Evolutionary conservation across 805 yeast genomes (phyloP), one percentile per base, ranked within the genome.

Genomic region (Metschnikowia peoriensis): DNA sequence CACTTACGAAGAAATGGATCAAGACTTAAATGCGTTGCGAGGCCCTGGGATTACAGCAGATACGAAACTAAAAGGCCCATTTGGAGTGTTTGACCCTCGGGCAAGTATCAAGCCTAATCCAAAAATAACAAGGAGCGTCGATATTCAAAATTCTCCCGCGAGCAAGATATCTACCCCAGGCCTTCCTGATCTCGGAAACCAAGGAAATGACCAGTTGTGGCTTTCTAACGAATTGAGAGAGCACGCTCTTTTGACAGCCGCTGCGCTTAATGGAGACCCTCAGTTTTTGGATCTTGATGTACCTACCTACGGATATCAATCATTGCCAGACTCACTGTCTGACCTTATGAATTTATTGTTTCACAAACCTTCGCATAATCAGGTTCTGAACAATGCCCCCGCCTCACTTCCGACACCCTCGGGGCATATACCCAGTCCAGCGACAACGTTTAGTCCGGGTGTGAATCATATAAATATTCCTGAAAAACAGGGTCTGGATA

Each of bases 1-100:
- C 50, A 80, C 83, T n/a, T 89, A 90, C 65, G 90, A 87, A 37
- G 96, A 89, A 17, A 85, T 91, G 84, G 96, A 91, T 66, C 73
- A 74, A 41, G 89, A 88, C 59, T 70, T 88, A 46, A 77, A 54
- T 28, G 56, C 63, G 46, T 71, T 71, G 22, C 71, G 79, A 9
- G 66, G 64, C 0, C 64, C 72, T 28, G 73, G 72, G 2, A 73
- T 75, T 40, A 8, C 54, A 27, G 29, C 44, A 3, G 56, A 46
- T 8, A 85, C 89, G 0, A 76, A 79, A 69, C 61, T 79, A 5
- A 68, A 79, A 42, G 96, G 96, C 1, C 96, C 94, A 12, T 91
- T 89, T 72, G 96, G 96, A 0, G 94, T 89, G 0, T 89, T 90
- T 16, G 50, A 39, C 16, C 54, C 57, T 28, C 43, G 41, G 15